Conservation (phyloP, 2,329 filamentous ascomycete genomes). For the Fusarium burgessii region DNA sequence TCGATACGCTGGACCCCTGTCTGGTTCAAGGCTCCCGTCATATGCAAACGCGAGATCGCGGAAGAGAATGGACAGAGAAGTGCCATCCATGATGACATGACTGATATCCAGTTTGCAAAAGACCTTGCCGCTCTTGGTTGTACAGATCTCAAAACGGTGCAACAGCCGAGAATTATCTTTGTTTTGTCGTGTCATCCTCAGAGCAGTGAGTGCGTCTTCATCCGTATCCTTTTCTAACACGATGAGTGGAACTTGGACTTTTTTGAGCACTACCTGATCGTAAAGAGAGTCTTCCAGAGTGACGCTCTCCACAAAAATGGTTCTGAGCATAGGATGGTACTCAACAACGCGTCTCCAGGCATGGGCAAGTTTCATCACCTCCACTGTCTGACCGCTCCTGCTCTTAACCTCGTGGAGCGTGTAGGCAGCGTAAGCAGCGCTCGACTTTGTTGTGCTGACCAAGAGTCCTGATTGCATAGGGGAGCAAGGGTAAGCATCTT, state of each 20-base stretch:
- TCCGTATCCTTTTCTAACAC: slow-evolving; percentile 26
- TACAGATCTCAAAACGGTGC: slow-evolving; percentile 37
- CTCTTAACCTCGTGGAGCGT: slow-evolving; percentile 47
- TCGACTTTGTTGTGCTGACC: slow-evolving; percentile 54
- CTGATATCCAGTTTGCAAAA: slow-evolving; percentile 43
- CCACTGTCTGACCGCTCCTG: slow-evolving; percentile 34
- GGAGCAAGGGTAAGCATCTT: slow-evolving; percentile 55
- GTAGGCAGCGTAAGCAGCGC: slow-evolving; percentile 51
- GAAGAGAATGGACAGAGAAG: slow-evolving; percentile 38
- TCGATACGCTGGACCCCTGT: slow-evolving; percentile 31
- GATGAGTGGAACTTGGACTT: slow-evolving; percentile 15
- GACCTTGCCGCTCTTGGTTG: slow-evolving; percentile 34
- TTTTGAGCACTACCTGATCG: slow-evolving; percentile 59
- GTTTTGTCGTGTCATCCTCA: neutral
- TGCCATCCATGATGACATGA: slow-evolving; percentile 40
- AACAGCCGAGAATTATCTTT: neutral
- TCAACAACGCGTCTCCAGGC: slow-evolving; percentile 57
- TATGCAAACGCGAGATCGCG: slow-evolving; percentile 35
- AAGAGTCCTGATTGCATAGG: slow-evolving; percentile 55
- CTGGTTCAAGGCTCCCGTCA: neutral
- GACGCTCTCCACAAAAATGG: slow-evolving; percentile 61
- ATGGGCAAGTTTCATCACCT: slow-evolving; percentile 24
- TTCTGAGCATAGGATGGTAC: slow-evolving; percentile 58
- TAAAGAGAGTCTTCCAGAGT: slow-evolving; percentile 58
- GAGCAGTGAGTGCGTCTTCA: slow-evolving; percentile 8